Percentiles rank a stretch among this genome's conserved stretches.
These are phyloP conservation scores for Colletotrichum plurivorum DNA, from an alignment of 2,329 filamentous ascomycete genomes.

Conservation along the genomic window DNA sequence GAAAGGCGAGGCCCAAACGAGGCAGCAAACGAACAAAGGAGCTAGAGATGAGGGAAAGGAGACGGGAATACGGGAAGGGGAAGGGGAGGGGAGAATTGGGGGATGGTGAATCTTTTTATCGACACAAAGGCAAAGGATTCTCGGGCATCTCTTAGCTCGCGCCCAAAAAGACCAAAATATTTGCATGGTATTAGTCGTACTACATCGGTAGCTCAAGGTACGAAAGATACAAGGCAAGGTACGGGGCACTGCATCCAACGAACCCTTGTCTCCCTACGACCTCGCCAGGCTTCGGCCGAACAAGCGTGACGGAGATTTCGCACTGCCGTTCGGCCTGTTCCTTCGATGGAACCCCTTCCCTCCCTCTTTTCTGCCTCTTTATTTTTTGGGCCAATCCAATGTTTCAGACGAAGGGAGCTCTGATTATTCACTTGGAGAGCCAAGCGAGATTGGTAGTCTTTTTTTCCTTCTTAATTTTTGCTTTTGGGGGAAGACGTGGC, in stretches of 20 bases:
- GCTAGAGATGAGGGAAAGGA: neutral
- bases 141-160: constrained; percentile 8
- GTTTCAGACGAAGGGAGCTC: constrained; percentile 38
- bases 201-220: no score
- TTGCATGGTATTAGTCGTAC: no score
- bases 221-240: no score
- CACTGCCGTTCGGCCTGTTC: neutral
- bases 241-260: no score
- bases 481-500: neutral
- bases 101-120: constrained; percentile 27
- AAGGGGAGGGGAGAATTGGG: neutral
- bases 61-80: neutral
- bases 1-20: constrained; percentile 7
- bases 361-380: no score
- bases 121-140: constrained; percentile 21
- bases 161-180: neutral
- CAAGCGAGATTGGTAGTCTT: constrained; percentile 23
- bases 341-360: neutral
- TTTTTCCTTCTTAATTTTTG: neutral
- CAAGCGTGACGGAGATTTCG: neutral
- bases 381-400: constrained; percentile 20
- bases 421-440: constrained; percentile 22
- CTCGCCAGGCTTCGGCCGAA: constrained; percentile 4
- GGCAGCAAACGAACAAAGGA: constrained; percentile 12
- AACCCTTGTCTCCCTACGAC: no score